Evolutionary conservation across 2,329 filamentous ascomycete species (phyloP), one percentile per base, ranked within the genome.

Genomic region (Colletotrichum liriopes): DNA sequence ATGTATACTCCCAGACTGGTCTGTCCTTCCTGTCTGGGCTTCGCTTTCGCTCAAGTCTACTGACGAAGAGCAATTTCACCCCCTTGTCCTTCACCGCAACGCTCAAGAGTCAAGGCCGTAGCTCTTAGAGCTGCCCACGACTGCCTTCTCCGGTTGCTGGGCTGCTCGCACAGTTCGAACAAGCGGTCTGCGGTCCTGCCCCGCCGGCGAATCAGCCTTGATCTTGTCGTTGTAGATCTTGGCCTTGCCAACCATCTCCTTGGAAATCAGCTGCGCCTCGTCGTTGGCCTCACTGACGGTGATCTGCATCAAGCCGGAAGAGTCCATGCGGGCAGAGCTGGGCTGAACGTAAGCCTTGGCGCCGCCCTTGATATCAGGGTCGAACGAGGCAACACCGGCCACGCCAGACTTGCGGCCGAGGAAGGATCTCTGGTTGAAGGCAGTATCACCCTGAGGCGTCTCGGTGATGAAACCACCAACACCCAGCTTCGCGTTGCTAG

Each of bases 401-500:
- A 80, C 73, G 41, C 73, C 32, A 32, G 70, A 41, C 47, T 74
- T 71, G 54, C 52, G 52, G 26, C 61, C 61, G 32, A 66, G 37
- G 62, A 61, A 60, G 51, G 71, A 63, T 23, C 80, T 77, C 32
- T 59, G 49, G 76, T 85, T 86, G 77, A 84, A 86, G 29, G 80
- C 76, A n/a, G 82, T 83, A 73, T 87, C 82, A 45, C 83, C 83
- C 16, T 76, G 62, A 8, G 85, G 84, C 0, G 81, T 79, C 43
- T 85, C 80, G 37, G 82, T 82, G 39, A 91, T 80, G 75, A 91
- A 88, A 69, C 89, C 89, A 68, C 85, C 88, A 45, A 91, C 80
- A 77, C 89, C 89, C 49, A 91, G 79, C 76, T 84, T 86, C 26
- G 86, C 83, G 1, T 76, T 74, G 11, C 76, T 74, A 12, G 72